phyloP scores from a whole-genome alignment of 148 eudicot genomes.

The Polygonum aviculare region DNA sequence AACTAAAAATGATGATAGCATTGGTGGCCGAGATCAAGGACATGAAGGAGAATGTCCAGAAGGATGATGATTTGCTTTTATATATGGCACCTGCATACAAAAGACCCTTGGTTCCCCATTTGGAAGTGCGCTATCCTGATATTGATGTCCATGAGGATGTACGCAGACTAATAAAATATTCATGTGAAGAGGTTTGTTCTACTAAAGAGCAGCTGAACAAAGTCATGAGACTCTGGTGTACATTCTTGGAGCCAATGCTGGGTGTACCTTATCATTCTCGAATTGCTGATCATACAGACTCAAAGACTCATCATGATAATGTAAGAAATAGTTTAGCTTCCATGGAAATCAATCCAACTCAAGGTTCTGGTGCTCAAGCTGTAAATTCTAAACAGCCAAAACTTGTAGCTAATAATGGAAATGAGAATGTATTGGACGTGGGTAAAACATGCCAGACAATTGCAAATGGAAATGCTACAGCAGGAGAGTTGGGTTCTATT shows the following conservation, averaged over 20 bases:
- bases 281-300: conserved; percentile 33
- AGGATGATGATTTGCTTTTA: conserved; percentile 65
- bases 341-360: conserved; percentile 37
- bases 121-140: conserved; percentile 59
- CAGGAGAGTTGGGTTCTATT: conserved; percentile 29
- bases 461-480: conserved; percentile 31
- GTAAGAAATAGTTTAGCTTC: conserved; percentile 20
- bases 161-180: conserved; percentile 66
- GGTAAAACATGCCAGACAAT: conserved; percentile 24
- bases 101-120: conserved; percentile 57
- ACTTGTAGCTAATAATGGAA: conserved; percentile 31
- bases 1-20: conserved; percentile 37
- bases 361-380: conserved; percentile 26
- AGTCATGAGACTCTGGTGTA: conserved; percentile 78
- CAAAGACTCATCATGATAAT: conserved; percentile 22
- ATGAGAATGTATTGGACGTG: conserved; percentile 28
- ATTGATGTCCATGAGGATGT: conserved; percentile 66
- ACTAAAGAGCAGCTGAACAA: conserved; percentile 79
- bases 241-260: conserved; percentile 79
- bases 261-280: conserved; percentile 39
- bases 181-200: conserved; percentile 77
- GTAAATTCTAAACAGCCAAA: conserved; percentile 33
- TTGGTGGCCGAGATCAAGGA: conserved; percentile 81
- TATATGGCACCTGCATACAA: conserved; percentile 72
- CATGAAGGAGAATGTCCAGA: conserved; percentile 59